Base-by-base conservation (phyloP, 176 grass and related monocot genomes). In the Leersia perrieri region DNA sequence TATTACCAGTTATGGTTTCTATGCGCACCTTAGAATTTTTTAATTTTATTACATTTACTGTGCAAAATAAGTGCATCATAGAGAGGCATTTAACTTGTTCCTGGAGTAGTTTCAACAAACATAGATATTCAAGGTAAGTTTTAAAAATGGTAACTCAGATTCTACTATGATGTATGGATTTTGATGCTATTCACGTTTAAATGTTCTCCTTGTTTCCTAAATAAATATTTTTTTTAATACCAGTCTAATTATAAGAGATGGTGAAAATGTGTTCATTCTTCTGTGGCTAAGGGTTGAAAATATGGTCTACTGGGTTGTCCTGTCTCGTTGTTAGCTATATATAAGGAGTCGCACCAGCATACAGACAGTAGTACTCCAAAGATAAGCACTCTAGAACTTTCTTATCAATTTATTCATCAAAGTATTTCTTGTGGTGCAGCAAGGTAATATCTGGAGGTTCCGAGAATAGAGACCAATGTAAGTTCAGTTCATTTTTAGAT, bases 391-490 rank as follows among this genome's bases (percentile, higher is more conserved):
- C 8, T 12, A 16, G 9, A 20, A n/a, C n/a, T 30, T 25, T 66
- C 30, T 75, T 45, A 20, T 29, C 62, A 65, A 66, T 16, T 67
- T 80, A 74, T 9, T 80, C 26, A 80, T 58, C 30, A 60, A 16
- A 14, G 18, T 14, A 70, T 68, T 81, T 81, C 33, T 81, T 75
- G 60, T 87, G 22, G 41, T 87, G 70, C 70, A 87, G 84, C 72
- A 80, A 81, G 47, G 70, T 75, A 75, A 27, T 73, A 68, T 81
- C 84, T 68, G 77, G 70, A 68, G 79, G 60, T 73, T 57, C 84
- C 67, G 81, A 61, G 61, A 81, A 45, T 16, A 33, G 23, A 47
- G 62, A 68, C 31, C 77, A 87, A 42, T 75, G 84, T 87, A 74
- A 81, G 70, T 61, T 33, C 13, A 26, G 27, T 68, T 68, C 66